These are phyloP conservation scores for Aegilops umbellulata DNA, from an alignment of 176 grass and related monocot species.

Conservation along the genomic window DNA sequence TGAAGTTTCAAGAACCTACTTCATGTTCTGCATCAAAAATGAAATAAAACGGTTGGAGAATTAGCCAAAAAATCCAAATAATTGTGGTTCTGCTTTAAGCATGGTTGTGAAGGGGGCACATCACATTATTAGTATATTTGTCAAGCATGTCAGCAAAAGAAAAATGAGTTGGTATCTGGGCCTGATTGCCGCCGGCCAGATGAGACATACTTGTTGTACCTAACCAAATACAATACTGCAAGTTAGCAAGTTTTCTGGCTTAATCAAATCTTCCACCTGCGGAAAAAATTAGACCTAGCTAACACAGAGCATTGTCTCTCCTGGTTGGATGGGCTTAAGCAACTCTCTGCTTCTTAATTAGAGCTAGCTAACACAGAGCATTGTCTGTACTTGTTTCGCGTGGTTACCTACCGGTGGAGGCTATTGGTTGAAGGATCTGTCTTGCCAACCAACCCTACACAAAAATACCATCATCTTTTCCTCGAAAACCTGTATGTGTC, in stretches of 20 bases:
- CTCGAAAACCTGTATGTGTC: too few species aligned
- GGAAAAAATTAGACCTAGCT: not conserved
- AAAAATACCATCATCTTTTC: not conserved
- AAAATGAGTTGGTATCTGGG: too few species aligned
- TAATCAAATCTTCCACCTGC: not conserved
- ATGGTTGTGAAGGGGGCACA: too few species aligned
- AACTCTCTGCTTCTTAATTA: not conserved
- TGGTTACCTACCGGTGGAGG: not conserved
- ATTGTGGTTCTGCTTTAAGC: too few species aligned
- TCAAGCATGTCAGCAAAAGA: too few species aligned
- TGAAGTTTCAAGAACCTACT: too few species aligned
- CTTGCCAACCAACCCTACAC: not conserved
- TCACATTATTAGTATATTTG: too few species aligned
- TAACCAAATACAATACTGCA: not conserved
- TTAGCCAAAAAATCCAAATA: too few species aligned
- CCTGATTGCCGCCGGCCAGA: not conserved
- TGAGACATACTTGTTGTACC: not conserved
- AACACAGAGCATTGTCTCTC: not conserved
- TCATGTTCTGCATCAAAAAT: too few species aligned
- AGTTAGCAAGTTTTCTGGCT: not conserved
- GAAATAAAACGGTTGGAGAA: too few species aligned
- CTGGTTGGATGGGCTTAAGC: not conserved
- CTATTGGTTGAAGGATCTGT: not conserved
- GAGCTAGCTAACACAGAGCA: too few species aligned
- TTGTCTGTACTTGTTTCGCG: not conserved